phyloP scores from a whole-genome alignment of 2,329 filamentous ascomycete species.

The Trichocomaceae sp. region DNA sequence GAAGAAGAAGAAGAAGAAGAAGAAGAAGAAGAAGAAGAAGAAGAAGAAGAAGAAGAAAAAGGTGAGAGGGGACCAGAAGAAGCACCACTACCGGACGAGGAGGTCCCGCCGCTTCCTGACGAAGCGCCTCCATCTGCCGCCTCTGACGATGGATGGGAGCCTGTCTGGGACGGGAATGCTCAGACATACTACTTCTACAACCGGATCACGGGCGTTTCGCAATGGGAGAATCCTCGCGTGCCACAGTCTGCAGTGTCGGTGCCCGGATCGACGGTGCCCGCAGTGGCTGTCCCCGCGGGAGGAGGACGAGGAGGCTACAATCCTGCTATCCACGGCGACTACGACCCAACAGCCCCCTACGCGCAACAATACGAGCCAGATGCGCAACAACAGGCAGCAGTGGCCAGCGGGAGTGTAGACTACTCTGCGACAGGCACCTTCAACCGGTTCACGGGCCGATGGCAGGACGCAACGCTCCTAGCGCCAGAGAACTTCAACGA shows the following conservation, averaged over 20 bases:
- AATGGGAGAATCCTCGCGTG: conserved; percentile 83
- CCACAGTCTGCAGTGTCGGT: conserved; percentile 39
- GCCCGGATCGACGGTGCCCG: too few species aligned
- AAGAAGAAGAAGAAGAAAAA: conserved; percentile 15
- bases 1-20: conserved; percentile 14
- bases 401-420: conserved; percentile 21
- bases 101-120: conserved; percentile 45
- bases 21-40: conserved; percentile 6
- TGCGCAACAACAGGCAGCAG: conserved; percentile 27
- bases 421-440: conserved; percentile 71
- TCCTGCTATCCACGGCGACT: conserved; percentile 90
- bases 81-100: conserved; percentile 38
- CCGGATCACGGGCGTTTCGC: conserved; percentile 64
- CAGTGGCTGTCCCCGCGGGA: conserved; percentile 6
- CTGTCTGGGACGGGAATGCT: conserved; percentile 63
- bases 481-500: conserved; percentile 74
- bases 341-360: conserved; percentile 94
- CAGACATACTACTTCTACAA: conserved; percentile 81
- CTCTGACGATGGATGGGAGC: conserved; percentile 69
- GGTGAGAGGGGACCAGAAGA: conserved; percentile 20
- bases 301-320: conserved; percentile 66
- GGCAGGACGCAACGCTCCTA: conserved; percentile 61
- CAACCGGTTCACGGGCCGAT: conserved; percentile 83
- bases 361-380: conserved; percentile 53
- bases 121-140: conserved; percentile 44